phyloP scores from a whole-genome alignment of 169 alveolate genomes.

The Eimeria sp. region DNA sequence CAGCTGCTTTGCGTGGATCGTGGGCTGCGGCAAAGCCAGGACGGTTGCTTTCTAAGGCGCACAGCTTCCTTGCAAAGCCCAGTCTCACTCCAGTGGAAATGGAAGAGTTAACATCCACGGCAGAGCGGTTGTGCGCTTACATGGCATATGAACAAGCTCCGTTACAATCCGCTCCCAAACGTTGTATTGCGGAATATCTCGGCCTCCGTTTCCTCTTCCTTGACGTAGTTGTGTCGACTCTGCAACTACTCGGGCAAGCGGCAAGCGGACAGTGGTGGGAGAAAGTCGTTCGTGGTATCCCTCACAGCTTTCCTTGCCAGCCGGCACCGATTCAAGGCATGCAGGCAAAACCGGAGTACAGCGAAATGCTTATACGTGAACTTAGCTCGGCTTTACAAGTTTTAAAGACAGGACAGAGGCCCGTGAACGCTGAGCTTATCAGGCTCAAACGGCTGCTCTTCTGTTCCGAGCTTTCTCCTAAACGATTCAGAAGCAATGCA shows the following conservation, averaged over 20 bases:
- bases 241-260: not conserved
- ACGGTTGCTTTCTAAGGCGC: not conserved
- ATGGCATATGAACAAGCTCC: not conserved
- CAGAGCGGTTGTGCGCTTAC: not conserved
- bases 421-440: not conserved
- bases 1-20: not conserved
- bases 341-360: not conserved
- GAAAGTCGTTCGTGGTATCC: not conserved
- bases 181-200: not conserved
- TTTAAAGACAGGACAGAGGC: not conserved
- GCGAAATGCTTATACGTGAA: not conserved
- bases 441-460: not conserved
- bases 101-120: not conserved
- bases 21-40: not conserved
- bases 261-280: conserved; percentile 1
- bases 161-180: not conserved
- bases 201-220: not conserved
- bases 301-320: not conserved
- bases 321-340: not conserved
- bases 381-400: not conserved
- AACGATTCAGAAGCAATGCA: not conserved
- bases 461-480: not conserved
- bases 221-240: not conserved
- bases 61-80: not conserved
- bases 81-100: not conserved